Conservation (phyloP, 768 basidiomycete species). For the Paxillus rubicundulus region DNA sequence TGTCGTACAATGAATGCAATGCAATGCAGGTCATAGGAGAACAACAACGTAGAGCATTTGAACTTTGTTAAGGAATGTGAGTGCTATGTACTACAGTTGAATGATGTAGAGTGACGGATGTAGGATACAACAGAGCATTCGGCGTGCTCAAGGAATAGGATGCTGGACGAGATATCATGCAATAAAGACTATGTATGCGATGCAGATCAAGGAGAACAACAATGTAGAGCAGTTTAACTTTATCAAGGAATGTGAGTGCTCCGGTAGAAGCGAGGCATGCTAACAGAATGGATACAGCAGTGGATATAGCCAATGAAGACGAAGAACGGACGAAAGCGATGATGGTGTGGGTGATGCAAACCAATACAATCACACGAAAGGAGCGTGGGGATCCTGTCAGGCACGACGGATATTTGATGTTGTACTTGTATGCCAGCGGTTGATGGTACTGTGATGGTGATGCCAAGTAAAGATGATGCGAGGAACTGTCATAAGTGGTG, state of each 20-base stretch:
- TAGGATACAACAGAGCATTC: constrained; percentile 15
- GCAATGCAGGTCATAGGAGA: too few relatives aligned
- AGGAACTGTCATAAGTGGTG: neutral
- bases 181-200: constrained; percentile 6
- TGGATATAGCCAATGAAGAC: constrained; percentile 1
- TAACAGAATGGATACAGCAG: constrained; percentile 13
- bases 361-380: constrained; percentile 5
- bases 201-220: constrained; percentile 1
- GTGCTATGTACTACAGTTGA: constrained; percentile 7
- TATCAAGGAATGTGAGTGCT: constrained; percentile 9
- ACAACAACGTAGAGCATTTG: too few relatives aligned
- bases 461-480: neutral
- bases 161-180: neutral
- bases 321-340: neutral
- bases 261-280: neutral
- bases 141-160: neutral
- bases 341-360: constrained; percentile 2
- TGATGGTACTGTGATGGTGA: neutral
- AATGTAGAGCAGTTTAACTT: neutral
- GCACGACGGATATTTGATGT: constrained; percentile 5
- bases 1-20: too few relatives aligned
- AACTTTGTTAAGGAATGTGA: too few relatives aligned
- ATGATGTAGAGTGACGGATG: neutral
- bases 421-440: neutral
- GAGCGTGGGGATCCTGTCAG: constrained; percentile 18